Evolutionary conservation across 306 rosid species (phyloP).

Genomic region (Lathyrus oleraceus): DNA sequence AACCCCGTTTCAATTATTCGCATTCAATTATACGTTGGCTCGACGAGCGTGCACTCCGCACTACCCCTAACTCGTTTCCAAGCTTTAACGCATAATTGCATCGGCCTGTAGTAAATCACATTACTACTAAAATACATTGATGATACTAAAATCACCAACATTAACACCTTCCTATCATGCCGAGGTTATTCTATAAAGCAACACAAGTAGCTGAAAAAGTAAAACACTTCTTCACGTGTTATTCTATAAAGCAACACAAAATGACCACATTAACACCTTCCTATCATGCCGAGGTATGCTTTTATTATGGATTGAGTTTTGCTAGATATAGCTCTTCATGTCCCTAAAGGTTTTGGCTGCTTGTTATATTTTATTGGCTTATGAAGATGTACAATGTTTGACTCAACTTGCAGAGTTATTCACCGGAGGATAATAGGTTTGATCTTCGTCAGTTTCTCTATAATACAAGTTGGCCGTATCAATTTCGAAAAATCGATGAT

Average conservation of each 20-base stretch:
- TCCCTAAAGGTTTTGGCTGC: background rate
- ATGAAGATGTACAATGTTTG: slow-evolving; percentile 27
- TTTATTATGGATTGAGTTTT: background rate
- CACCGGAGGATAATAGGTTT: slow-evolving; percentile 88
- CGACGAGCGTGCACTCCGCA: too few species aligned
- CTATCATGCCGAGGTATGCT: slow-evolving; percentile 88
- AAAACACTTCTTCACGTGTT: slow-evolving; percentile 85
- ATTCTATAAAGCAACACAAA: slow-evolving; percentile 91
- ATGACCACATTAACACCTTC: slow-evolving; percentile 90
- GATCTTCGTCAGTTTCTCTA: slow-evolving; percentile 91
- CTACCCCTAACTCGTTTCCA: too few species aligned
- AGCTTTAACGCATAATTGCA: too few species aligned
- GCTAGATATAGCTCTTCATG: background rate
- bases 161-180: too few species aligned
- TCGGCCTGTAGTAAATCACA: too few species aligned
- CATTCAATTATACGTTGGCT: too few species aligned
- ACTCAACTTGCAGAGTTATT: slow-evolving; percentile 70
- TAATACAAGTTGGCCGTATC: slow-evolving; percentile 90
- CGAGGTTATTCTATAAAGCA: too few species aligned
- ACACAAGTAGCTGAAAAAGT: slow-evolving; percentile 93
- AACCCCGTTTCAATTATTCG: too few species aligned
- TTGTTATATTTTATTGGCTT: slow-evolving; percentile 16
- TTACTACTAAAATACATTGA: too few species aligned
- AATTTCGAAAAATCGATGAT: slow-evolving; percentile 80
- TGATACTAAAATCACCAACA: too few species aligned